phyloP scores from a whole-genome alignment of 2,329 filamentous ascomycete species.

The Claviceps arundinis region DNA sequence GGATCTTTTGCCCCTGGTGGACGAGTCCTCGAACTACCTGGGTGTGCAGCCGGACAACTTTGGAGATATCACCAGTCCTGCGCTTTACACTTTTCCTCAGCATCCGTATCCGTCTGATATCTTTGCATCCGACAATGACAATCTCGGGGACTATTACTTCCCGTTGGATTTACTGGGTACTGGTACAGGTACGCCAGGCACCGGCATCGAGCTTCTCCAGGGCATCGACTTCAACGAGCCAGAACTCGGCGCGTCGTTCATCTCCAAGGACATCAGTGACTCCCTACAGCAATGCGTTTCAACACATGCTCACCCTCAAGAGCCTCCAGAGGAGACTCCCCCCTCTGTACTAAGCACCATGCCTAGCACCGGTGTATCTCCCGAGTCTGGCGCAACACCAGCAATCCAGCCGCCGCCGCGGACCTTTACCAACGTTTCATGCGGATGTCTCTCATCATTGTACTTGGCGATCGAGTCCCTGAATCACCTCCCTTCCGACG shows the following conservation, averaged over 20 bases:
- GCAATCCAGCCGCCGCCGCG: constrained; percentile 6
- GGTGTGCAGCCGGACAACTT: constrained; percentile 21
- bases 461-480: constrained; percentile 39
- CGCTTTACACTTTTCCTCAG: neutral
- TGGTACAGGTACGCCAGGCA: constrained; percentile 3
- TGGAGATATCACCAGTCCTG: no score
- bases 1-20: constrained; percentile 20
- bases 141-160: constrained; percentile 3
- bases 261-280: constrained; percentile 18
- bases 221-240: constrained; percentile 21
- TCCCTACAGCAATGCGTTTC: constrained; percentile 15
- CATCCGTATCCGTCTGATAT: constrained; percentile 7
- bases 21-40: constrained; percentile 19
- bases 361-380: constrained; percentile 8
- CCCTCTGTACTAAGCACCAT: constrained; percentile 13
- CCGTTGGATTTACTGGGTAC: constrained; percentile 8
- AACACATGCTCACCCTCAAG: constrained; percentile 9
- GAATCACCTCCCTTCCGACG: constrained; percentile 29
- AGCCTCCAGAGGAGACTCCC: constrained; percentile 8
- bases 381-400: constrained; percentile 2
- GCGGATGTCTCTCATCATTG: constrained; percentile 35
- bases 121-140: constrained; percentile 5
- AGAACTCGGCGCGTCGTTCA: constrained; percentile 12
- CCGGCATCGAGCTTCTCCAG: constrained; percentile 17
- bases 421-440: constrained; percentile 20